A percentile compares a stretch with the other conserved stretches of the same genome.
phyloP scores from a whole-genome alignment of 2,329 filamentous ascomycete genomes.

The Grosmannia serpens region DNA sequence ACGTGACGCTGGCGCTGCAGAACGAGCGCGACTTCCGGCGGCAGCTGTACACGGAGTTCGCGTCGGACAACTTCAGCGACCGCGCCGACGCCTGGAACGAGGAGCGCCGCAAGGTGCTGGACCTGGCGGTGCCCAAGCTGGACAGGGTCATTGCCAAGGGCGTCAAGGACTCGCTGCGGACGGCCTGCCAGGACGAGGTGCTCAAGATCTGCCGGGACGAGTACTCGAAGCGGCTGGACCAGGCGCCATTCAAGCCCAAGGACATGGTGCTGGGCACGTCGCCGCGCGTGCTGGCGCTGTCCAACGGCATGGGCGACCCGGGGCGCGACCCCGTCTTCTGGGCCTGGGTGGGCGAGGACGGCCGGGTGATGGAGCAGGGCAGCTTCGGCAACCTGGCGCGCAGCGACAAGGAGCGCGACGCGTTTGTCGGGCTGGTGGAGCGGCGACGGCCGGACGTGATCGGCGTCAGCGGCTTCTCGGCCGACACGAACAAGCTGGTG shows the following conservation, averaged over 20 bases:
- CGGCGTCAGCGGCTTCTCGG: constrained; percentile 76
- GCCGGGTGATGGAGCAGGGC: constrained; percentile 77
- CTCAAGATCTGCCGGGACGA: constrained; percentile 80
- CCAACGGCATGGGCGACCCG: constrained; percentile 68
- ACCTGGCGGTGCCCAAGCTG: constrained; percentile 69
- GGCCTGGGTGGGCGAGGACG: constrained; percentile 90
- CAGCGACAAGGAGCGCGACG: constrained; percentile 55
- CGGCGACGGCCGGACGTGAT: constrained; percentile 81
- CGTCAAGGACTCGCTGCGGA: constrained; percentile 88
- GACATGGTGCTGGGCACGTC: constrained; percentile 81
- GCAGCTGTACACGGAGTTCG: constrained; percentile 70
- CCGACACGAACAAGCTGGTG: constrained; percentile 74
- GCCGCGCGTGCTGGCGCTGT: constrained; percentile 76
- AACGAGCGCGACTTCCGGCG: constrained; percentile 65
- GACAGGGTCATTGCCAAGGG: constrained; percentile 78
- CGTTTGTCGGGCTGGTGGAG: constrained; percentile 68
- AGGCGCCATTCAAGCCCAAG: constrained; percentile 91
- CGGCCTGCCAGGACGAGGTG: constrained; percentile 86
- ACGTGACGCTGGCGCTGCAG: constrained; percentile 70
- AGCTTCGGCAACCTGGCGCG: constrained; percentile 69
- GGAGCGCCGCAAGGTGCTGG: constrained; percentile 73
- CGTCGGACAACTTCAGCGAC: constrained; percentile 91
- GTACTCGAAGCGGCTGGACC: constrained; percentile 81
- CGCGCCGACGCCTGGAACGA: constrained; percentile 91
- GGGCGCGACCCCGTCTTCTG: constrained; percentile 73